phyloP scores from a whole-genome alignment of 2,329 filamentous ascomycete genomes.

The Cladophialophora yegresii region DNA sequence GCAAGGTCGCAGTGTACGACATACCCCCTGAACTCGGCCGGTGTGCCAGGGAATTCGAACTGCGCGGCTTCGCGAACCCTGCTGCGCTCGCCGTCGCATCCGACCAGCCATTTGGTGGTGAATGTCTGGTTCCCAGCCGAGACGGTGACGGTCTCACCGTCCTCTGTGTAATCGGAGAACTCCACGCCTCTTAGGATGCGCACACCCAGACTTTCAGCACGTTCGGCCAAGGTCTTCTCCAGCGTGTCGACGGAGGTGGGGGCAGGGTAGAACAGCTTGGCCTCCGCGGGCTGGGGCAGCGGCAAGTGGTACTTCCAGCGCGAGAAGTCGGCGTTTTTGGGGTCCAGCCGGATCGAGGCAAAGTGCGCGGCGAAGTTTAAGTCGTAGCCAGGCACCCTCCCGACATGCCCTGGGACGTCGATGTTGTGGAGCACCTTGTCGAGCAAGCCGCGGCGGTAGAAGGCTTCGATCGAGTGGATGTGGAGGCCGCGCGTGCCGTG shows the following conservation, averaged over 20 bases:
- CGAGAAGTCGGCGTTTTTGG: conserved; percentile 42
- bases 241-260: conserved; percentile 34
- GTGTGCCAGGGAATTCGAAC: conserved; percentile 45
- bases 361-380: conserved; percentile 41
- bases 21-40: conserved; percentile 45
- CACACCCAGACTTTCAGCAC: conserved; percentile 29
- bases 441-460: conserved; percentile 47
- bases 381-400: conserved; percentile 35
- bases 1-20: conserved; percentile 42
- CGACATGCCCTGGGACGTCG: conserved; percentile 17
- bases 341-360: conserved; percentile 39
- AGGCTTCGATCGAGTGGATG: conserved; percentile 41
- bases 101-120: conserved; percentile 44
- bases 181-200: conserved; percentile 37
- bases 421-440: conserved; percentile 36
- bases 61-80: conserved; percentile 43
- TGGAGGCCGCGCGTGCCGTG: conserved; percentile 40
- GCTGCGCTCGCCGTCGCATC: conserved; percentile 49
- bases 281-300: conserved; percentile 9
- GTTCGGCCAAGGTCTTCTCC: conserved; percentile 28
- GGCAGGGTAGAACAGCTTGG: conserved; percentile 6
- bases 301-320: conserved; percentile 25
- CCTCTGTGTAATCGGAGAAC: conserved; percentile 30
- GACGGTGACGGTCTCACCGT: conserved; percentile 19
- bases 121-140: conserved; percentile 33